These are phyloP conservation scores for Pterocarpus macrocarpus DNA, from an alignment of 306 rosid genomes.

Conservation along the genomic window DNA sequence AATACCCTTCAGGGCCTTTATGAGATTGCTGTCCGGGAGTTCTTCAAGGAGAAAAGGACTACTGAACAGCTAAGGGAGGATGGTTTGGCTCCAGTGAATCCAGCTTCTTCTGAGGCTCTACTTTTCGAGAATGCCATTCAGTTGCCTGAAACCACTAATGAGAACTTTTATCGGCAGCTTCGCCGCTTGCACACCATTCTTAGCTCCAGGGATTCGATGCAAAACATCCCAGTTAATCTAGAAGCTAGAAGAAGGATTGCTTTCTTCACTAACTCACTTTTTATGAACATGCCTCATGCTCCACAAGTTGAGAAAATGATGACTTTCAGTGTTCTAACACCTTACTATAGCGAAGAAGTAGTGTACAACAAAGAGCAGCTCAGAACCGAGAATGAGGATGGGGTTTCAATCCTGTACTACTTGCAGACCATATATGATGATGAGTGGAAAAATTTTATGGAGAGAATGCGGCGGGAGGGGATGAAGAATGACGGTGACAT, in stretches of 20 bases:
- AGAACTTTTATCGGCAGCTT: slow-evolving; percentile 69
- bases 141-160: slow-evolving; percentile 61
- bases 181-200: slow-evolving; percentile 88
- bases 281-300: slow-evolving; percentile 95
- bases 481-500: slow-evolving; percentile 73
- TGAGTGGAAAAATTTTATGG: slow-evolving; percentile 93
- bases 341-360: slow-evolving; percentile 92
- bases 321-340: slow-evolving; percentile 94
- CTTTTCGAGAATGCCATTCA: slow-evolving; percentile 74
- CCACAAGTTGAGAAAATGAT: slow-evolving; percentile 98
- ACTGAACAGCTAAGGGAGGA: slow-evolving; percentile 68
- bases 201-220: slow-evolving; percentile 87
- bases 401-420: slow-evolving; percentile 80
- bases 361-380: slow-evolving; percentile 81
- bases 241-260: slow-evolving; percentile 90
- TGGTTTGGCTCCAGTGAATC: slow-evolving; percentile 76
- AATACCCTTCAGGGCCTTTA: slow-evolving; percentile 85
- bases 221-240: slow-evolving; percentile 79
- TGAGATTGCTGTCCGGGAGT: slow-evolving; percentile 76
- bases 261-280: slow-evolving; percentile 90
- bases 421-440: slow-evolving; percentile 85
- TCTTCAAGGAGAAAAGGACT: slow-evolving; percentile 76
- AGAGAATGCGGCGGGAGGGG: slow-evolving; percentile 91
- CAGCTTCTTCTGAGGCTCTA: slow-evolving; percentile 57
- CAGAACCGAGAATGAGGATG: slow-evolving; percentile 90